phyloP scores from a whole-genome alignment of 257 asterid species.

The Solanum ahanhuiri region DNA sequence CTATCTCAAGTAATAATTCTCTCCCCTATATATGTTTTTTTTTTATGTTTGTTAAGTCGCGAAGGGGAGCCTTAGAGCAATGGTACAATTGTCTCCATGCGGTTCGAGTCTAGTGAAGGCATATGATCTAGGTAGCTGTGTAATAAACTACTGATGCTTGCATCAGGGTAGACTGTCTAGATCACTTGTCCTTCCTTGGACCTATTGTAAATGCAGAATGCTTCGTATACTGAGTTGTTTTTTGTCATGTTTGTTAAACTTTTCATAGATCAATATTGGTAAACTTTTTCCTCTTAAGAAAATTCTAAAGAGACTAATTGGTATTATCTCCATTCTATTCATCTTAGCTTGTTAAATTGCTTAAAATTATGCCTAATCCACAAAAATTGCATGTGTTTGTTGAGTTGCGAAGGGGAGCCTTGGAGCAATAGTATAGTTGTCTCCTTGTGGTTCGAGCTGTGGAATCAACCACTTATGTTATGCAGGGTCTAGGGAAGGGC shows the following conservation, averaged over 20 bases:
- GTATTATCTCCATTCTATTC: background rate
- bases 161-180: background rate
- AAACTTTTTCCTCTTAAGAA: no score
- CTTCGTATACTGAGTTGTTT: no score
- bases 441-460: background rate
- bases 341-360: background rate
- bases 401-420: background rate
- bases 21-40: background rate
- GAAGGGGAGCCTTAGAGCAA: background rate
- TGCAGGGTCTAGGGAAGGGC: background rate
- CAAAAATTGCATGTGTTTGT: background rate
- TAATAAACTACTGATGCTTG: background rate
- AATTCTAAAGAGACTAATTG: no score
- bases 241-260: no score
- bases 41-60: background rate
- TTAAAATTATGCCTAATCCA: background rate
- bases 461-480: background rate
- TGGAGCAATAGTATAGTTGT: background rate
- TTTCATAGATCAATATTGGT: background rate
- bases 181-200: background rate
- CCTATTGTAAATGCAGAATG: background rate
- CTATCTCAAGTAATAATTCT: background rate
- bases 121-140: background rate
- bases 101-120: background rate
- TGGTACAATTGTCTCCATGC: background rate